Conservation (phyloP, 2,329 filamentous ascomycete species). For the Sodiomyces alkalinus region DNA sequence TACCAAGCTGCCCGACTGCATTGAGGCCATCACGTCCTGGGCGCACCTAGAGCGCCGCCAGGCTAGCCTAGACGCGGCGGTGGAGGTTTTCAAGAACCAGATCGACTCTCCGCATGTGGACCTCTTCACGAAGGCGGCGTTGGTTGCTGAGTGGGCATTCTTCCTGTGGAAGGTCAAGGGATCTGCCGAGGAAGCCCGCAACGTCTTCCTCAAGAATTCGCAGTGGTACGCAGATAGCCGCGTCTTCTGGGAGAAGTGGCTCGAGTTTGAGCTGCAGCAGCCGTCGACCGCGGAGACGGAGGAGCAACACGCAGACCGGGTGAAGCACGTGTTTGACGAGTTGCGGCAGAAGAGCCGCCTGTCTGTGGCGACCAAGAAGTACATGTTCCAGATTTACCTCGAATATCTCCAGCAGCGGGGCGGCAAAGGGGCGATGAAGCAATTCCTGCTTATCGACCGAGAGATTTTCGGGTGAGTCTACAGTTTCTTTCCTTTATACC, state of each 20-base stretch:
- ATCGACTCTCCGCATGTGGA: constrained; percentile 60
- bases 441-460: constrained; percentile 68
- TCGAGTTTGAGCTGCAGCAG: constrained; percentile 79
- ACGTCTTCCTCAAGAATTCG: constrained; percentile 68
- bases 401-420: constrained; percentile 72
- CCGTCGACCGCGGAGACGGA: constrained; percentile 53
- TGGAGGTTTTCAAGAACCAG: constrained; percentile 67
- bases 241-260: constrained; percentile 79
- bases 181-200: constrained; percentile 63
- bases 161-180: constrained; percentile 82
- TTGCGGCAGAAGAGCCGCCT: constrained; percentile 61
- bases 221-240: constrained; percentile 75
- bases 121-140: constrained; percentile 66
- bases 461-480: constrained; percentile 69
- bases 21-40: constrained; percentile 78
- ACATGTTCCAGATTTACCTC: constrained; percentile 67
- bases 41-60: constrained; percentile 79
- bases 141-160: constrained; percentile 78
- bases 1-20: constrained; percentile 58
- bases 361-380: constrained; percentile 50
- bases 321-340: constrained; percentile 67
- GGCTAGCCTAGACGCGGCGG: constrained; percentile 67
- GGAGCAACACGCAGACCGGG: constrained; percentile 49
- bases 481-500: not conserved
- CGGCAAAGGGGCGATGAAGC: constrained; percentile 68